Conservation (phyloP, 2,329 filamentous ascomycete species). For the Curvularia verruculosa region DNA sequence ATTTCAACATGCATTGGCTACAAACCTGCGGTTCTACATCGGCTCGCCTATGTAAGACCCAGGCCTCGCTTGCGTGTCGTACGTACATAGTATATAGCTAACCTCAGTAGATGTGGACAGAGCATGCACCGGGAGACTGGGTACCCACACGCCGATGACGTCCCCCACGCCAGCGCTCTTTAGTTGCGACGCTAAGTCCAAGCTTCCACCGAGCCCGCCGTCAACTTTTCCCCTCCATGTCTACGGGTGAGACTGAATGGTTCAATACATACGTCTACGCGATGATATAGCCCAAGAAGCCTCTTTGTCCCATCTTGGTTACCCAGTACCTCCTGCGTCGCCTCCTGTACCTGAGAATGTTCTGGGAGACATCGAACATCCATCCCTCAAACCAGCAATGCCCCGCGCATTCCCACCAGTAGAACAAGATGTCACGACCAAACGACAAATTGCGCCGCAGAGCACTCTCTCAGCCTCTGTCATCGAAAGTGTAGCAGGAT, state of each 20-base stretch:
- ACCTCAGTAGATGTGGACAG: not conserved
- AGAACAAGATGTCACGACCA: constrained; percentile 46
- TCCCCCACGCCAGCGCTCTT: not conserved
- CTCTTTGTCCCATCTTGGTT: not conserved
- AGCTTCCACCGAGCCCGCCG: constrained; percentile 18
- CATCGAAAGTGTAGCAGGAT: constrained; percentile 87
- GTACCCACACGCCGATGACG: constrained; percentile 6
- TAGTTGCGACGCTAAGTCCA: constrained; percentile 16
- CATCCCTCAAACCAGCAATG: constrained; percentile 46
- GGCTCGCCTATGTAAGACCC: not conserved
- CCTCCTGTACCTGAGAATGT: constrained; percentile 29
- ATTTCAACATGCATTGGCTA: not conserved
- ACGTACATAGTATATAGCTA: too few relatives aligned
- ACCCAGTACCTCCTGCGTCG: constrained; percentile 1
- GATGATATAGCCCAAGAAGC: constrained; percentile 12
- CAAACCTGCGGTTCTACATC: not conserved
- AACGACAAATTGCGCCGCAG: constrained; percentile 38
- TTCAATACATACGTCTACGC: not conserved
- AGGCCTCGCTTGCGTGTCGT: not conserved
- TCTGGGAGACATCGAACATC: constrained; percentile 16
- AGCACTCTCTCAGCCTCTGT: constrained; percentile 65
- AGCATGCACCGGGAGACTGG: not conserved
- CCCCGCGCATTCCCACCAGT: constrained; percentile 58
- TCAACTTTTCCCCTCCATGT: constrained; percentile 14
- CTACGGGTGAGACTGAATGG: not conserved